Percentiles rank a stretch among this genome's conserved stretches.
Evolutionary conservation across 441 rosid genomes (phyloP).

Genomic region (Pelargonium myrrhifolium): DNA sequence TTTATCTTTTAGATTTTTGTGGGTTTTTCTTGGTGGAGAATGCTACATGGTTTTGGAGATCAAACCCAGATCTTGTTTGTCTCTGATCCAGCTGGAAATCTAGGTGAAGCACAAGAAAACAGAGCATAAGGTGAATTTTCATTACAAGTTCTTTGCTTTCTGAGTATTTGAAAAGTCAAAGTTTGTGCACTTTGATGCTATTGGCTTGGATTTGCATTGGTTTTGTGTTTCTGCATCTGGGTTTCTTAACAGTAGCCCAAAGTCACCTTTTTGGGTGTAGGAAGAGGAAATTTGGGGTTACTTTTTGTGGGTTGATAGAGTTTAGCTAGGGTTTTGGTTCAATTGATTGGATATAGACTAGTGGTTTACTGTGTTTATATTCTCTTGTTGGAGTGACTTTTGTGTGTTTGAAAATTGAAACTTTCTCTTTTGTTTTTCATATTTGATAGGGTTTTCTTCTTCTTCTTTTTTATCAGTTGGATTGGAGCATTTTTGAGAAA

Average conservation of each 20-base stretch:
- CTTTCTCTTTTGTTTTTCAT: conserved; percentile 6
- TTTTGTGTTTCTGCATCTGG: conserved; percentile 17
- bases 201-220: conserved; percentile 13
- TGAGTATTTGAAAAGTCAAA: conserved; percentile 16
- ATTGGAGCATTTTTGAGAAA: conserved; percentile 8
- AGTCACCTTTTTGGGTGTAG: background rate
- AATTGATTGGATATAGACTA: no score
- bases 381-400: background rate
- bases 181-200: conserved; percentile 13
- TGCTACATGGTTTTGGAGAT: conserved; percentile 27
- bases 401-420: background rate
- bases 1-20: background rate
- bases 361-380: background rate
- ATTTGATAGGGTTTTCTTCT: conserved; percentile 19
- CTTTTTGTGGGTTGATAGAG: no score
- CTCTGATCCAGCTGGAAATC: conserved; percentile 26
- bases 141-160: no score
- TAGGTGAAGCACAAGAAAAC: conserved; percentile 16
- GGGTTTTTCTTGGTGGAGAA: conserved; percentile 19
- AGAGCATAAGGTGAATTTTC: conserved; percentile 12
- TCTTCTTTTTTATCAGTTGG: conserved; percentile 9
- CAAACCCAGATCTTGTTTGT: conserved; percentile 38
- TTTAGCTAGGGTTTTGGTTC: no score
- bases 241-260: conserved; percentile 15
- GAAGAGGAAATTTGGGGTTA: no score